Evolutionary conservation across 257 asterid genomes (phyloP).

Genomic region (Penstemon eatonii): DNA sequence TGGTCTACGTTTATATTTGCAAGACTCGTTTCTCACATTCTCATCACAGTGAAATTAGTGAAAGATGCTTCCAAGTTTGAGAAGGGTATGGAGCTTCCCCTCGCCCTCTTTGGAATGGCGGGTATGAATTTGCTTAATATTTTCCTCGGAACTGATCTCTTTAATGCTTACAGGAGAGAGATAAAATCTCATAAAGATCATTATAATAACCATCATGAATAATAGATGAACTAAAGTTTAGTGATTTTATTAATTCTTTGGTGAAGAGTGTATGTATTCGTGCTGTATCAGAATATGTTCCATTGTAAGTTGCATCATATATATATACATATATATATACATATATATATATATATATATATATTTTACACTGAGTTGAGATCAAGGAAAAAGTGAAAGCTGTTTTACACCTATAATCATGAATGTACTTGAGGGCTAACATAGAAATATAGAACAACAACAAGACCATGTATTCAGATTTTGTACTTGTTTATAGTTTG

Average conservation of each 20-base stretch:
- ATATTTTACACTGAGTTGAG: neutral
- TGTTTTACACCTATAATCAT: too few relatives aligned
- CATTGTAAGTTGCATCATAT: constrained; percentile 18
- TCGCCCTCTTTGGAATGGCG: constrained; percentile 82
- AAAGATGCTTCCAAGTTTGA: constrained; percentile 73
- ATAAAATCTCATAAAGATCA: constrained; percentile 30
- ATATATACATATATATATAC: neutral
- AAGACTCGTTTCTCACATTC: constrained; percentile 61
- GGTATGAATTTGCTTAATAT: constrained; percentile 83
- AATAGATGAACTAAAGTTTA: constrained; percentile 25
- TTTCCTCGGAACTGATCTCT: constrained; percentile 70
- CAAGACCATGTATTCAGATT: too few relatives aligned
- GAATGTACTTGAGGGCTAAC: too few relatives aligned
- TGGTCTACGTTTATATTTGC: constrained; percentile 60
- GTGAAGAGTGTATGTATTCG: neutral
- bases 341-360: neutral
- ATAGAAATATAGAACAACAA: too few relatives aligned
- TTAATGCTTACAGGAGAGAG: constrained; percentile 63
- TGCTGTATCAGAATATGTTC: constrained; percentile 14
- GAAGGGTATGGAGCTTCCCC: constrained; percentile 77
- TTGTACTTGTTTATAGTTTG: too few relatives aligned
- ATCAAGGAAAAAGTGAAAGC: neutral
- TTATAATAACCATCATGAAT: constrained; percentile 43
- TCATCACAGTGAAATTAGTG: constrained; percentile 68
- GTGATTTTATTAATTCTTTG: constrained; percentile 26